These are phyloP conservation scores for Diaporthe capsici DNA, from an alignment of 2,329 filamentous ascomycete genomes.

Conservation along the genomic window DNA sequence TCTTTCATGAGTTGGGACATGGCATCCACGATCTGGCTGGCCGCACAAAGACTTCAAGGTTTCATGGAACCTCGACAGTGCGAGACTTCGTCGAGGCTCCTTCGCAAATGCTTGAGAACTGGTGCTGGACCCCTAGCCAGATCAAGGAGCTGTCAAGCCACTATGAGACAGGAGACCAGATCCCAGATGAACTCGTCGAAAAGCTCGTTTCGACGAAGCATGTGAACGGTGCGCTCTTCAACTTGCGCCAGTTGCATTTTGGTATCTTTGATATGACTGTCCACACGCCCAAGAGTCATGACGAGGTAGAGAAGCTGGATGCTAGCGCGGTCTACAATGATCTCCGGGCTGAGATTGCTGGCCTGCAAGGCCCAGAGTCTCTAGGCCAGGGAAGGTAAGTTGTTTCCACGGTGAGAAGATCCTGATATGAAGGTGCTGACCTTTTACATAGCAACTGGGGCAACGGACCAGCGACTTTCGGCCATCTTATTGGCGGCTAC, in stretches of 20 bases:
- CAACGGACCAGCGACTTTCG: slow-evolving; percentile 84
- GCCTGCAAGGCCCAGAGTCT: slow-evolving; percentile 81
- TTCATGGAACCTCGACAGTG: slow-evolving; percentile 77
- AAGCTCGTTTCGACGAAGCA: slow-evolving; percentile 84
- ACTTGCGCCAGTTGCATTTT: slow-evolving; percentile 83
- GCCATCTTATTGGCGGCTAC: slow-evolving; percentile 87
- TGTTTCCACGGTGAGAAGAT: slow-evolving; percentile 18
- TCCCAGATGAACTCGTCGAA: slow-evolving; percentile 81
- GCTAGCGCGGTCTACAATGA: slow-evolving; percentile 79
- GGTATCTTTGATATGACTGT: slow-evolving; percentile 89
- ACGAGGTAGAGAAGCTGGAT: slow-evolving; percentile 76
- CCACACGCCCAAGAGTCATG: slow-evolving; percentile 78
- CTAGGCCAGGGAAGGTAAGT: slow-evolving; percentile 69
- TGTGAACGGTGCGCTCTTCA: slow-evolving; percentile 85
- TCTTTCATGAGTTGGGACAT: slow-evolving; percentile 84
- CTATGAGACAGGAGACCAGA: slow-evolving; percentile 78
- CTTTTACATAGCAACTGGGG: slow-evolving; percentile 72
- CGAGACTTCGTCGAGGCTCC: slow-evolving; percentile 81
- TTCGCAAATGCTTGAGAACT: slow-evolving; percentile 82
- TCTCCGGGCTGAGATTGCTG: slow-evolving; percentile 78
- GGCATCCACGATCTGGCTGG: slow-evolving; percentile 79
- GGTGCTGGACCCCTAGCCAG: slow-evolving; percentile 79
- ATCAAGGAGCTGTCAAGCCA: slow-evolving; percentile 79
- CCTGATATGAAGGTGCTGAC: slow-evolving; percentile 47
- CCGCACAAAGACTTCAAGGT: slow-evolving; percentile 73